Percentiles rank a stretch among this genome's conserved stretches.
Conservation (phyloP, 441 rosid genomes). For the Jatropha multifida region DNA sequence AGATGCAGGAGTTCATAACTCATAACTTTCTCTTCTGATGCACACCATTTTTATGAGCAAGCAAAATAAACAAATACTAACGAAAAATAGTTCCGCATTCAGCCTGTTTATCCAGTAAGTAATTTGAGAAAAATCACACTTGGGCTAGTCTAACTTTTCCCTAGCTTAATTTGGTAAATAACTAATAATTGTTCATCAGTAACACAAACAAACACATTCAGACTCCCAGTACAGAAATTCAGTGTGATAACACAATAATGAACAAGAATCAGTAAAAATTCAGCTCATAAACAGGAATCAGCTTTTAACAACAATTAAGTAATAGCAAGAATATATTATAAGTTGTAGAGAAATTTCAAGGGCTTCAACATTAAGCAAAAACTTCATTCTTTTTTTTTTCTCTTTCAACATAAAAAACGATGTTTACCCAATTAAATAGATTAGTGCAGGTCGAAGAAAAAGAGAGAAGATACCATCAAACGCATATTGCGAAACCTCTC, state of each 20-base stretch:
- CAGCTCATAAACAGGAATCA: neutral
- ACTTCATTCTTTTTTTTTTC: neutral
- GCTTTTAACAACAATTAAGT: neutral
- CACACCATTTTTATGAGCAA: neutral
- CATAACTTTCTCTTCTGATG: neutral
- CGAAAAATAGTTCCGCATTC: neutral
- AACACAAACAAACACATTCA: neutral
- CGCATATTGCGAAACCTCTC: slow-evolving; percentile 81
- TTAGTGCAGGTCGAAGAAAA: too few species aligned
- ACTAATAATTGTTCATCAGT: neutral
- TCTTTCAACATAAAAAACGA: too few species aligned
- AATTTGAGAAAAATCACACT: too few species aligned
- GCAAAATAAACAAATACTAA: neutral
- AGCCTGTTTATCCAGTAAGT: neutral
- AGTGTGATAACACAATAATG: neutral
- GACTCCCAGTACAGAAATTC: neutral
- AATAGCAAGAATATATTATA: neutral
- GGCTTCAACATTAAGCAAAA: neutral
- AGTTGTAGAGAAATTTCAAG: neutral
- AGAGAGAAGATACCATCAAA: slow-evolving; percentile 40
- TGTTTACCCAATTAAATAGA: neutral
- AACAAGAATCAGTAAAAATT: neutral
- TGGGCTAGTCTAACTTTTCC: too few species aligned
- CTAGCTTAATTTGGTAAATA: neutral
- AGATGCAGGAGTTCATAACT: neutral